Evolutionary conservation across 371 early-diverging fungal genomes (phyloP), one percentile per base, ranked within the genome.

Genomic region (Lichtheimia ornata): DNA sequence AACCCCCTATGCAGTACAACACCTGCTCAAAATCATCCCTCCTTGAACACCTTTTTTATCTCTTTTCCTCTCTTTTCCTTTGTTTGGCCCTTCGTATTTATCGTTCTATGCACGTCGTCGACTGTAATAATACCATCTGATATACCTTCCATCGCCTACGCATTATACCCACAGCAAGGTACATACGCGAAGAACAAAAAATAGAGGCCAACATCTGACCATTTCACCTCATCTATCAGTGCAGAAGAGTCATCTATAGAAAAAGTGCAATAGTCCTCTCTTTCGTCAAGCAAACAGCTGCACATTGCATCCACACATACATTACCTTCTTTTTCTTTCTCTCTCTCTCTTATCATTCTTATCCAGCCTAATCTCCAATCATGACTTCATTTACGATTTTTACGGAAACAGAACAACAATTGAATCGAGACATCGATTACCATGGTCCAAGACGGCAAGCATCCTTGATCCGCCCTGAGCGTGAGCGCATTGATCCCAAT

Each of bases 381-480:
- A 47, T 47, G 47, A 47, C 60, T 59, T 49, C 64, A 61, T 12
- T 53, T 65, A 41, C 28, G 9, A 35, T 35, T 35, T 35, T 35
- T 35, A 35, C 35, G 6, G 35, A 35, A 0, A 35, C 35, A 1
- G 35, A 35, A 35, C 49, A 41, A 30, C 52, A 35, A 1, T 20
- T 55, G 11, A 42, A 27, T 30, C 35, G 24, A 11, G 20, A 35
- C 11, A 35, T 35, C 35, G 35, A 35, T 35, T 35, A 35, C 11
- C 35, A 35, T 35, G 35, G 30, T 13, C 64, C 62, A 42, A 42
- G 66, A 17, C 72, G 86, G 12, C 77, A 79, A 71, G 77, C 78
- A 62, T 85, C 86, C 42, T 75, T 87, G 9, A 78, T 84, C 44
- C 76, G 86, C 17, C 85, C 88, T 5, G 88, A 85, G 63, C 76